phyloP scores from a whole-genome alignment of 1,139 yeast species.

The Yamadazyma trypodendri region DNA sequence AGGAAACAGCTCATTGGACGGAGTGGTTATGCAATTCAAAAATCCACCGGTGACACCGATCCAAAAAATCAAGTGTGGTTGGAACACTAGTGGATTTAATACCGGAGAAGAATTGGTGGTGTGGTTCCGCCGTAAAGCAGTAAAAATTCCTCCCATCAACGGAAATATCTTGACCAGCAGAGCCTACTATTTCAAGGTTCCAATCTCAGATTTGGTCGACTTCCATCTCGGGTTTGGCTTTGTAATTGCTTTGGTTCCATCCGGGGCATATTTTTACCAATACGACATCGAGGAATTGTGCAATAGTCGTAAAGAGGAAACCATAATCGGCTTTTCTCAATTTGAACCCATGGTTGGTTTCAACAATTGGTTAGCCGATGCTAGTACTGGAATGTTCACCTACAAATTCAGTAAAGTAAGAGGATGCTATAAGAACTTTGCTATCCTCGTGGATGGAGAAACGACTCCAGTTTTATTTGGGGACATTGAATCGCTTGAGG shows the following conservation, averaged over 20 bases:
- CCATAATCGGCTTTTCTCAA: constrained; percentile 8
- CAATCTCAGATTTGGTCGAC: constrained; percentile 44
- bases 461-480: constrained; percentile 49
- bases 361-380: constrained; percentile 30
- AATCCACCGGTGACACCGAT: constrained; percentile 20
- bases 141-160: constrained; percentile 13
- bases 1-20: constrained; percentile 39
- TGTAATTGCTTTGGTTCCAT: constrained; percentile 51
- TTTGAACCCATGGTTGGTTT: constrained; percentile 16
- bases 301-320: constrained; percentile 11
- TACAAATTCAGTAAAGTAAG: constrained; percentile 43
- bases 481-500: constrained; percentile 17
- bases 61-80: constrained; percentile 61
- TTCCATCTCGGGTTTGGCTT: constrained; percentile 55
- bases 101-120: constrained; percentile 55
- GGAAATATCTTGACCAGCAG: constrained; percentile 21
- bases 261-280: constrained; percentile 23
- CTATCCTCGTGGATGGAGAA: constrained; percentile 48
- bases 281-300: constrained; percentile 13
- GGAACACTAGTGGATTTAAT: constrained; percentile 60
- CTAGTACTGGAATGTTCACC: constrained; percentile 17
- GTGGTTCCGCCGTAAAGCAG: constrained; percentile 52
- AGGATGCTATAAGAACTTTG: constrained; percentile 52
- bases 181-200: constrained; percentile 40
- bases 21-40: constrained; percentile 47